Percentiles rank a stretch among this genome's conserved stretches.
These are phyloP conservation scores for Fraxinus velutina DNA, from an alignment of 305 asterid species.

Conservation along the genomic window DNA sequence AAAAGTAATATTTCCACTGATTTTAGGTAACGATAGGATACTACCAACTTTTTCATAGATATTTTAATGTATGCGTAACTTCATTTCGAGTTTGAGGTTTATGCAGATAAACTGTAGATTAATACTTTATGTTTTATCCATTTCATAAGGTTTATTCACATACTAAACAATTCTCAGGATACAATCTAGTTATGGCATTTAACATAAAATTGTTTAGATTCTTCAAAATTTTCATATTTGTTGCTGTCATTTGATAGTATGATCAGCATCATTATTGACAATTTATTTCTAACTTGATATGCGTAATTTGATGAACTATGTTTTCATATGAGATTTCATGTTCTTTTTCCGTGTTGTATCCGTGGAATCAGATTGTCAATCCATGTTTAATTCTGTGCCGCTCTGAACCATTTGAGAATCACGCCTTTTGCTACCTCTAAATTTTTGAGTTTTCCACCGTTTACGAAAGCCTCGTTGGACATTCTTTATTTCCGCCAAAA, in stretches of 20 bases:
- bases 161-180: background rate
- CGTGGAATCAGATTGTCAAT: too few relatives aligned
- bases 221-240: background rate
- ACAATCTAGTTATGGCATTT: background rate
- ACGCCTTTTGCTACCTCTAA: too few relatives aligned
- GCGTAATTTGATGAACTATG: too few relatives aligned
- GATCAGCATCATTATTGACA: background rate
- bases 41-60: background rate
- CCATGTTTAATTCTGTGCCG: too few relatives aligned
- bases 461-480: too few relatives aligned
- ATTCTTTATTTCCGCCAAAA: too few relatives aligned
- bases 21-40: background rate
- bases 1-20: too few relatives aligned
- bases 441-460: too few relatives aligned
- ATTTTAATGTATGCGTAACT: background rate
- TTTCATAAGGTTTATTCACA: background rate
- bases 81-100: background rate
- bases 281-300: background rate
- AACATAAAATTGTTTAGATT: background rate
- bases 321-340: too few relatives aligned
- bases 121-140: background rate
- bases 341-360: too few relatives aligned
- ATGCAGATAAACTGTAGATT: background rate
- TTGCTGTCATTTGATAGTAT: background rate
- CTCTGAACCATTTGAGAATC: too few relatives aligned